Conservation (phyloP, 164 flowering plant genomes). For the Aristolochia californica region DNA sequence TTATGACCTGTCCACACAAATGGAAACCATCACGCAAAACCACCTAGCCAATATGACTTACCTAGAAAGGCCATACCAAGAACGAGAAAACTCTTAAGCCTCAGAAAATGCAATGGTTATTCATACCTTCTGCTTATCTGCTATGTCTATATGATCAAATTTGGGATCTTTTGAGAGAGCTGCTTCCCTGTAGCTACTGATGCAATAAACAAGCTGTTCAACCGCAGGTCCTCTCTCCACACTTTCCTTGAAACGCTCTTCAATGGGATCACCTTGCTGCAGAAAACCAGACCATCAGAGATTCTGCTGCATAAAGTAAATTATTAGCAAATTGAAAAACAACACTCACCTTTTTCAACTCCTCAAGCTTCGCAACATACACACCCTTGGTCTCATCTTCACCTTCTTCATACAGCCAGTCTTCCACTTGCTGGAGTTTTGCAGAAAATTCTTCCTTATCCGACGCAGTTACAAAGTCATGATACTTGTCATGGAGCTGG, state of each 20-base stretch:
- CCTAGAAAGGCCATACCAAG: no score
- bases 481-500: constrained; percentile 79
- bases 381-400: no score
- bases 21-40: background rate
- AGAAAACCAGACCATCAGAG: background rate
- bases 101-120: no score
- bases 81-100: no score
- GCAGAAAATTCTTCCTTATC: no score
- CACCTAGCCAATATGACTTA: no score
- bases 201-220: constrained; percentile 60
- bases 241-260: constrained; percentile 66
- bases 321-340: background rate
- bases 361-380: constrained; percentile 90
- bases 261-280: constrained; percentile 96
- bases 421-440: no score
- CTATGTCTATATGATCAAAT: constrained; percentile 79
- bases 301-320: background rate
- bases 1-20: constrained; percentile 45
- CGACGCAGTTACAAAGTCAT: no score
- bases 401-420: no score
- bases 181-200: constrained; percentile 83
- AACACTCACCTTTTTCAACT: constrained; percentile 66
- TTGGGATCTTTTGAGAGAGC: constrained; percentile 72
- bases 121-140: constrained; percentile 82
- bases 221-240: constrained; percentile 58